Conservation (phyloP, 1,284 basidiomycete species). For the Trichosporon sp. region DNA sequence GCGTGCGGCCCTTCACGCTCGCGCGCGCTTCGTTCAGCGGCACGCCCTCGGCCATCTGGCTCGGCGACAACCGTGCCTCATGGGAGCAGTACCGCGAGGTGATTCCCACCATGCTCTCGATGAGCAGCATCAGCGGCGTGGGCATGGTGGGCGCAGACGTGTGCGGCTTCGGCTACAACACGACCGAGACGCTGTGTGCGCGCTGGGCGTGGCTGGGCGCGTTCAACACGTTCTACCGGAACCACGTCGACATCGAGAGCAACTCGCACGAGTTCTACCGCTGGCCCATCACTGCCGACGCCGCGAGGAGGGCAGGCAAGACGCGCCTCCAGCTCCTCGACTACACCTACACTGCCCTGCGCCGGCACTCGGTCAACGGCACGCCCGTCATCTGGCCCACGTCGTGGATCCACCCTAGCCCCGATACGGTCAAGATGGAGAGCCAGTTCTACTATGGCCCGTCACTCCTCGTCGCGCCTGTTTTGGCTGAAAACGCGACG, state of each 20-base stretch:
- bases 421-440: conserved; percentile 60
- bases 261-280: conserved; percentile 62
- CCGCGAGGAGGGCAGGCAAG: conserved; percentile 58
- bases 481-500: conserved; percentile 57
- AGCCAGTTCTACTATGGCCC: conserved; percentile 65
- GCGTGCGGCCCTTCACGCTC: conserved; percentile 59
- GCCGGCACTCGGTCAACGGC: conserved; percentile 49
- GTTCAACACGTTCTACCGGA: conserved; percentile 45
- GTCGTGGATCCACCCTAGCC: conserved; percentile 65
- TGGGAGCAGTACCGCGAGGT: conserved; percentile 45
- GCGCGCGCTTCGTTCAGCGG: conserved; percentile 68
- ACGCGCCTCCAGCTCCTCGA: conserved; percentile 58
- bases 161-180: conserved; percentile 57
- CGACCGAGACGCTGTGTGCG: conserved; percentile 71
- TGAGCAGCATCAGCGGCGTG: conserved; percentile 9
- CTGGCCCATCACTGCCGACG: conserved; percentile 67
- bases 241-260: conserved; percentile 33
- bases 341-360: conserved; percentile 66
- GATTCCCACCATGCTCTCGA: conserved; percentile 16
- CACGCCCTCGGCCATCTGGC: conserved; percentile 55
- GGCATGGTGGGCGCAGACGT: conserved; percentile 66
- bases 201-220: conserved; percentile 63
- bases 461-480: conserved; percentile 67
- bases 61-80: conserved; percentile 61
- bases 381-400: conserved; percentile 62